Conservation (phyloP, 805 yeast species). For the Cyberlindnera petersonii region DNA sequence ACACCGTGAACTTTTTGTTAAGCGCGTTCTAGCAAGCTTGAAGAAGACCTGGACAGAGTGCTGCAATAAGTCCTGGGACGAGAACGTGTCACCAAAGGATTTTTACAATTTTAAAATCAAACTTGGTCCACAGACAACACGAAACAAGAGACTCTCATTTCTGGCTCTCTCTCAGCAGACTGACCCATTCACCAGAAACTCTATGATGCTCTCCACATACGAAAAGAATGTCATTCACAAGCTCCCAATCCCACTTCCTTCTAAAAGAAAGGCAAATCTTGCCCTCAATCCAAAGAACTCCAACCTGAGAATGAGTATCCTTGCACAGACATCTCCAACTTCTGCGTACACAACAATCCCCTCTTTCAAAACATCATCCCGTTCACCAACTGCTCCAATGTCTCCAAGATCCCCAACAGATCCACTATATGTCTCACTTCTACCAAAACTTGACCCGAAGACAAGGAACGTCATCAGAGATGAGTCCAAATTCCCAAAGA, state of each 20-base stretch:
- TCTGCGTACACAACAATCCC: constrained; percentile 2
- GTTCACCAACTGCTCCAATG: constrained; percentile 9
- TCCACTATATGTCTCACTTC: constrained; percentile 22
- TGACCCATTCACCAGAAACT: constrained; percentile 40
- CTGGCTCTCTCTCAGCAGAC: constrained; percentile 35
- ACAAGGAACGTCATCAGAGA: constrained; percentile 23
- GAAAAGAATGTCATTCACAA: constrained; percentile 21
- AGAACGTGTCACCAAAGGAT: constrained; percentile 28
- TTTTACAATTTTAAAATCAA: constrained; percentile 21
- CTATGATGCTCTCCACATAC: constrained; percentile 34
- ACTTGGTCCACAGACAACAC: constrained; percentile 27
- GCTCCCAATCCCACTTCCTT: constrained; percentile 20
- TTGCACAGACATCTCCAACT: constrained; percentile 6
- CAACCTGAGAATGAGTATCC: constrained; percentile 19
- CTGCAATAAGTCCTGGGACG: constrained; percentile 29
- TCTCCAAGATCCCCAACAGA: constrained; percentile 6
- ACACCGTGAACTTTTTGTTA: constrained; percentile 26
- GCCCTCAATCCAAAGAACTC: constrained; percentile 27
- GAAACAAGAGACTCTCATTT: constrained; percentile 33
- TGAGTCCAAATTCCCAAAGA: constrained; percentile 42
- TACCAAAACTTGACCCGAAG: constrained; percentile 15
- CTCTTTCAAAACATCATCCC: constrained; percentile 6
- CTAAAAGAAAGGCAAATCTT: constrained; percentile 19
- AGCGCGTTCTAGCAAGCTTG: constrained; percentile 40
- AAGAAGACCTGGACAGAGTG: constrained; percentile 47